Evolutionary conservation across 2,329 filamentous ascomycete genomes (phyloP).

Genomic region (Cadophora malorum): DNA sequence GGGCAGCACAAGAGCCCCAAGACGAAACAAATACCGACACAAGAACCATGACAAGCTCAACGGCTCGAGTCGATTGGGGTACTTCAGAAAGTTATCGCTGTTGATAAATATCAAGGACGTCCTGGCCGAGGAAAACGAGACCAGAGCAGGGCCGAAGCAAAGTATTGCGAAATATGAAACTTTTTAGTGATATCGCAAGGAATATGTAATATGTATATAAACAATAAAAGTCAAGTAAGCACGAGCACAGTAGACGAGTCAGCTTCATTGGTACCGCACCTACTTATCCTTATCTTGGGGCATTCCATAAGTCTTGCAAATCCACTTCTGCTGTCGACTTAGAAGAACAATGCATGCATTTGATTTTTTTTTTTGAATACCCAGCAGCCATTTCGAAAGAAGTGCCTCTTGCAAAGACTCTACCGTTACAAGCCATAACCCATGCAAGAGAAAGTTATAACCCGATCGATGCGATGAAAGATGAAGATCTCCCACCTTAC

Average conservation of each 20-base stretch:
- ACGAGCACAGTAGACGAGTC: no score
- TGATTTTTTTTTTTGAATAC: slow-evolving; percentile 16
- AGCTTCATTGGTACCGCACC: not conserved
- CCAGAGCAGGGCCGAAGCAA: no score
- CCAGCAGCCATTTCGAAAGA: slow-evolving; percentile 24
- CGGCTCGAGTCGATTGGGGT: no score
- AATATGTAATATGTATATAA: no score
- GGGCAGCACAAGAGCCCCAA: not conserved
- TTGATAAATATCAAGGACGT: not conserved
- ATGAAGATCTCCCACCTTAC: slow-evolving; percentile 19
- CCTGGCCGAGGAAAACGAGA: not conserved
- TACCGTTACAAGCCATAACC: slow-evolving; percentile 34
- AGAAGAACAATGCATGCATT: not conserved
- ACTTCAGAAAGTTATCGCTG: no score
- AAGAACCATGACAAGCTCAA: no score
- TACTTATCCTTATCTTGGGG: not conserved
- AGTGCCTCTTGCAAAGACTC: slow-evolving; percentile 27
- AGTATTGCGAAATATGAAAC: no score
- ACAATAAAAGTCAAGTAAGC: no score
- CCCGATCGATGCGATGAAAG: slow-evolving; percentile 23
- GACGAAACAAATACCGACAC: no score
- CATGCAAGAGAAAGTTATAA: slow-evolving; percentile 24
- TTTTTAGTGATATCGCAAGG: no score
- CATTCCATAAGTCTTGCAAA: not conserved
- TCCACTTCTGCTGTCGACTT: not conserved